Percentiles rank a stretch among this genome's conserved stretches.
Evolutionary conservation across 2,329 filamentous ascomycete genomes (phyloP).

Genomic region (Ceratocystis colombiana): DNA sequence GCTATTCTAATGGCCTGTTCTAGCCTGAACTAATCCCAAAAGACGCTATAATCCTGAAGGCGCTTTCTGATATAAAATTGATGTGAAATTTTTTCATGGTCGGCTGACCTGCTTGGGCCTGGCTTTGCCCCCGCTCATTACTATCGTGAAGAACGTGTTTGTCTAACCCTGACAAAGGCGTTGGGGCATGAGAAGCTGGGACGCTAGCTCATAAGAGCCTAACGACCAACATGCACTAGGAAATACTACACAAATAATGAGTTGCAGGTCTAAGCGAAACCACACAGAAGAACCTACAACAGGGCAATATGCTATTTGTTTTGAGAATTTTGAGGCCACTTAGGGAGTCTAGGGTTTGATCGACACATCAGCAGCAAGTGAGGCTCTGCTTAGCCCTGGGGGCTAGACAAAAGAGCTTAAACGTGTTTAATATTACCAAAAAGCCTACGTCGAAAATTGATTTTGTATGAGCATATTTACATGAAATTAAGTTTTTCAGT

Average conservation of each 20-base stretch:
- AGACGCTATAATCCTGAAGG: neutral
- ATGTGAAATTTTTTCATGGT: slow-evolving; percentile 13
- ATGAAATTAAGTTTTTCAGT: neutral
- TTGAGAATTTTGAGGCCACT: slow-evolving; percentile 4
- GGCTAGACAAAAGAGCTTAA: neutral
- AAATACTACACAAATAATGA: neutral
- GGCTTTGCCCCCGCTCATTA: neutral
- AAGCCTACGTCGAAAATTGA: neutral
- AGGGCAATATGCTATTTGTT: neutral
- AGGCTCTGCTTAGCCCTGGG: neutral
- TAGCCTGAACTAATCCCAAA: slow-evolving; percentile 9
- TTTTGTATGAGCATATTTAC: neutral
- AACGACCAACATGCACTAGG: neutral
- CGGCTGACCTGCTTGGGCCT: slow-evolving; percentile 15
- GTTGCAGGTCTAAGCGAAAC: neutral
- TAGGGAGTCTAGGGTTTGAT: neutral
- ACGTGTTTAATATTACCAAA: neutral
- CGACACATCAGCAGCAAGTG: slow-evolving; percentile 8
- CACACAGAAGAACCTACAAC: neutral
- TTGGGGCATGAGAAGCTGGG: neutral
- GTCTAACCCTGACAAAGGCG: neutral
- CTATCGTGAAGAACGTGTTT: neutral
- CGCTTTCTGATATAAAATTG: neutral
- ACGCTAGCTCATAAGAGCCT: too few species aligned
- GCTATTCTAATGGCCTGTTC: neutral